Evolutionary conservation across 2,329 filamentous ascomycete species (phyloP), one percentile per base, ranked within the genome.

Genomic region (Xylaria digitata): DNA sequence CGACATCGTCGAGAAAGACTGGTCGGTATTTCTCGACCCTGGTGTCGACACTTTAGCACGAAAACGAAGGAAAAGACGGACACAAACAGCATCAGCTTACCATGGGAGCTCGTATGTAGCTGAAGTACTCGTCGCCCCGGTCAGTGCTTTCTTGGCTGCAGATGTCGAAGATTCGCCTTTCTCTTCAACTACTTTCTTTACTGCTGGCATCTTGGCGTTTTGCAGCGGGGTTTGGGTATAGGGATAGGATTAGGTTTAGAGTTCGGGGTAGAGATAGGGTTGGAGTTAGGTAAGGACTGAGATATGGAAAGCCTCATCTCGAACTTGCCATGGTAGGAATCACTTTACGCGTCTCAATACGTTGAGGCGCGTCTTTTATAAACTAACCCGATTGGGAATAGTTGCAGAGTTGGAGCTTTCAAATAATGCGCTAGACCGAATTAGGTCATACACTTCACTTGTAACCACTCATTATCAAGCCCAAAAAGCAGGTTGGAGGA

Each of bases 21-120:
- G 96, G 96, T 45, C 96, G 88, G 83, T 98, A 99, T 80, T 99
- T 99, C 82, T 99, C 96, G 68, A 99, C 96, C 96, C 95, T 97
- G 70, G 15, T 43, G 63, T 19, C 52, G 58, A 34, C 66, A 9
- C 71, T 69, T 72, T 67, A 74, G 71, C 73, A 55, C 52, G 11
- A 32, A 26, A 23, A 40, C 17, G 17, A n/a, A 34, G 21, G 42
- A 17, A 37, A 23, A 7, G 59, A 43, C 23, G 21, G 17, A 32
- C 17, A 8, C 52, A 61, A 11, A 42, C 19, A 54, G 30, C 19
- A 7, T 46, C 48, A 56, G 37, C 78, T 66, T 82, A 93, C 92
- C 92, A 96, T 81, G 92, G 92, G 63, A 96, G 83, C 79, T 96
- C 92, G 74, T 94, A 94, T 71, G 83, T 87, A 9, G 82, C 70